Evolutionary conservation across 2,329 filamentous ascomycete genomes (phyloP).

Genomic region (Stenocarpella maydis): DNA sequence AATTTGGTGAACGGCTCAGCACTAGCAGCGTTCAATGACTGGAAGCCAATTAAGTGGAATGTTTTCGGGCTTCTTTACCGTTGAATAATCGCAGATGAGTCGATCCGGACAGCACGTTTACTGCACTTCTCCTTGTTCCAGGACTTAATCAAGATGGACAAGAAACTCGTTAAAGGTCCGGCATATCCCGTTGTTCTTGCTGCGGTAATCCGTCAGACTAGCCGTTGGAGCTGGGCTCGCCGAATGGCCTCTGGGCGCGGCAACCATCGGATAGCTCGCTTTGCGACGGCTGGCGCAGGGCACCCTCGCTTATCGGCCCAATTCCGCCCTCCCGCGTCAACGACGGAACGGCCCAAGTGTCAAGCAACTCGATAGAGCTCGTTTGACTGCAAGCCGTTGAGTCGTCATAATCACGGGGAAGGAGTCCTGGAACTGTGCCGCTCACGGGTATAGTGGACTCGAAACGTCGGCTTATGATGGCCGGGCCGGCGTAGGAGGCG

Average conservation of each 20-base stretch:
- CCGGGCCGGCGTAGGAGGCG: constrained; percentile 4
- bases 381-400: constrained; percentile 16
- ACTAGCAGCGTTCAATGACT: constrained; percentile 16
- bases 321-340: constrained; percentile 26
- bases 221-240: not conserved
- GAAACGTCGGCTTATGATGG: constrained; percentile 31
- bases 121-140: not conserved
- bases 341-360: constrained; percentile 29
- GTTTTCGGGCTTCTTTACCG: not conserved
- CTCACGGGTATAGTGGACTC: constrained; percentile 6
- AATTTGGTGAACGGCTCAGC: not conserved
- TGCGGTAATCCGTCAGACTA: not conserved
- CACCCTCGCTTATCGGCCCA: constrained; percentile 27
- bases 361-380: constrained; percentile 27
- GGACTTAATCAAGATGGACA: constrained; percentile 6
- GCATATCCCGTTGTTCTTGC: not conserved
- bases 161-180: constrained; percentile 4
- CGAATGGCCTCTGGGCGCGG: constrained; percentile 26
- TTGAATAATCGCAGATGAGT: not conserved
- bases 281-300: constrained; percentile 29
- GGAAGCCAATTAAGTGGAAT: constrained; percentile 11
- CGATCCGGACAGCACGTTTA: constrained; percentile 6
- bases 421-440: not conserved
- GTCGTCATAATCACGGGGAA: constrained; percentile 19
- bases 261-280: constrained; percentile 33